phyloP scores from a whole-genome alignment of 2,329 filamentous ascomycete genomes.

The Didymosphaeria variabile region DNA sequence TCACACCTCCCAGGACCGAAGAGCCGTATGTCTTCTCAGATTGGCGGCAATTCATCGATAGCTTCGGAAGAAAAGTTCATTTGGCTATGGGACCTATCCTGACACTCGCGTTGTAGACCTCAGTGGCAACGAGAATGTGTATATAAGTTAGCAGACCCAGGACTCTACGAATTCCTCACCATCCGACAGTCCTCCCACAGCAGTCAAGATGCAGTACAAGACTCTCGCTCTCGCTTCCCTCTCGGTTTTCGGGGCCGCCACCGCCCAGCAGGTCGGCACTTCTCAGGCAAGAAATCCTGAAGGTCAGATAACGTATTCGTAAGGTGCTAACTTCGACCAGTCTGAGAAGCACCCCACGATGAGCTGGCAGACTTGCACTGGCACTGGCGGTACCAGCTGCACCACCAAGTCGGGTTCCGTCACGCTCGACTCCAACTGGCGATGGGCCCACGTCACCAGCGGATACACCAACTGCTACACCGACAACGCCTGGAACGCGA shows the following conservation, averaged over 20 bases:
- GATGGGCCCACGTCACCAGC: constrained; percentile 57
- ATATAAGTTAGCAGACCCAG: constrained; percentile 39
- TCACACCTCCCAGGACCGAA: constrained; percentile 37
- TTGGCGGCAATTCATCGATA: constrained; percentile 33
- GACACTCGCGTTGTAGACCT: constrained; percentile 25
- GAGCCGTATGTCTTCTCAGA: constrained; percentile 38
- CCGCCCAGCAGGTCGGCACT: constrained; percentile 55
- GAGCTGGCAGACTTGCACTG: constrained; percentile 52
- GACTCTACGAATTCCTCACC: constrained; percentile 27
- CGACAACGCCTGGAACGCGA: constrained; percentile 55
- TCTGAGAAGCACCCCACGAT: constrained; percentile 55
- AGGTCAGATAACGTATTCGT: not conserved
- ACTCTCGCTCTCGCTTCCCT: constrained; percentile 51
- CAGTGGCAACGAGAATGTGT: constrained; percentile 15
- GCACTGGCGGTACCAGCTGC: constrained; percentile 51
- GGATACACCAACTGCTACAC: constrained; percentile 61
- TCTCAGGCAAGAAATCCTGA: constrained; percentile 19
- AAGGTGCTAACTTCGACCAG: constrained; percentile 18
- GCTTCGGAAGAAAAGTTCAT: constrained; percentile 20
- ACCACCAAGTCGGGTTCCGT: constrained; percentile 48
- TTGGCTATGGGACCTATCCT: constrained; percentile 28
- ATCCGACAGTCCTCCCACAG: constrained; percentile 37
- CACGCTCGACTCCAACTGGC: constrained; percentile 60
- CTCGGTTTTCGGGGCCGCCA: constrained; percentile 50
- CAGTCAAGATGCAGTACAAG: constrained; percentile 50